A percentile compares a stretch with the other conserved stretches of the same genome.
These are phyloP conservation scores for Backusella morwellensis DNA, from an alignment of 192 early-diverging fungal species.

Conservation along the genomic window DNA sequence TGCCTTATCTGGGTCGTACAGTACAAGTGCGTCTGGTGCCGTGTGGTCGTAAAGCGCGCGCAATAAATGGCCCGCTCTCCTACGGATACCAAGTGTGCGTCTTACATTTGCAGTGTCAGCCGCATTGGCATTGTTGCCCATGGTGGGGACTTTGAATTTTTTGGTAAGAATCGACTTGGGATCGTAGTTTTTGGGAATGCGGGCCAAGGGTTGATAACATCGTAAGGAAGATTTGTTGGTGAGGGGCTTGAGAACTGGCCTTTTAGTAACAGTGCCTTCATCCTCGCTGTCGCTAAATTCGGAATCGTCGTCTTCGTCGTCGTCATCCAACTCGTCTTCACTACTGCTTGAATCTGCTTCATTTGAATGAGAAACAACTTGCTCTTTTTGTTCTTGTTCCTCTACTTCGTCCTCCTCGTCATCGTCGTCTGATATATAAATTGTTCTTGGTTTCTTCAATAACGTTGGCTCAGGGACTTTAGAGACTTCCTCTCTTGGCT, in stretches of 20 bases:
- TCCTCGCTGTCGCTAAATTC: neutral
- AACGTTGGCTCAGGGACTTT: neutral
- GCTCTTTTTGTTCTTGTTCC: neutral
- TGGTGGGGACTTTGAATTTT: slow-evolving; percentile 8
- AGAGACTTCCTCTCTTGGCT: neutral
- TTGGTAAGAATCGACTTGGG: neutral
- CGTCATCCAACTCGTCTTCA: neutral
- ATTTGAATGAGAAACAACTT: neutral
- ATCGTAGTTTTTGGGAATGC: neutral
- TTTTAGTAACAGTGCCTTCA: neutral
- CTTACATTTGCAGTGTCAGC: neutral
- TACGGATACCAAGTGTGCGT: slow-evolving; percentile 58
- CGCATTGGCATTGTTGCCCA: neutral
- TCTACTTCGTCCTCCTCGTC: neutral
- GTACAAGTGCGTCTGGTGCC: slow-evolving; percentile 77
- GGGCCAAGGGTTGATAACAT: neutral
- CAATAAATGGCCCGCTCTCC: slow-evolving; percentile 42
- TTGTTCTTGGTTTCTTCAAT: neutral
- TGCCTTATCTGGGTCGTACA: slow-evolving; percentile 68
- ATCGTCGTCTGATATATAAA: neutral
- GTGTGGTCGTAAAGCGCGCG: slow-evolving; percentile 82
- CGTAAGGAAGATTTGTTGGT: neutral
- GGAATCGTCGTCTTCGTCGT: neutral
- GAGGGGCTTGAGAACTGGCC: neutral
- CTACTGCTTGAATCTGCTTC: neutral